A percentile compares a stretch with the other conserved stretches of the same genome.
These are phyloP conservation scores for Blastocystis sp. DNA, from an alignment of 352 stramenopile genomes.

Conservation along the genomic window DNA sequence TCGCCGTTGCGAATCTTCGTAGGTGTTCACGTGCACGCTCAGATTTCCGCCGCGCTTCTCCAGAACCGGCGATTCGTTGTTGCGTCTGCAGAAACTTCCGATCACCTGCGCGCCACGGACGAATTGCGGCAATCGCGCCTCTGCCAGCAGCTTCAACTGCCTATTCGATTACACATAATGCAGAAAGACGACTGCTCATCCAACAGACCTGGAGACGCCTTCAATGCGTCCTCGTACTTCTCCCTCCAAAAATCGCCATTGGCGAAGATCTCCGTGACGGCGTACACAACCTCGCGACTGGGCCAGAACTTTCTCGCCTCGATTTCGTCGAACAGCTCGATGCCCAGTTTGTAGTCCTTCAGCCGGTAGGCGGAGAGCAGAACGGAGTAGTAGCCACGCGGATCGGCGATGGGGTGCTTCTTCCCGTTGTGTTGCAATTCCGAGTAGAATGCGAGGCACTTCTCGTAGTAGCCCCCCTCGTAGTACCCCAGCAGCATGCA, in stretches of 20 bases:
- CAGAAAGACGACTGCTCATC: not conserved
- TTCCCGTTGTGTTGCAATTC: not conserved
- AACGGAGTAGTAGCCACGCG: slow-evolving; percentile 29
- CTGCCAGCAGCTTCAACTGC: slow-evolving; percentile 33
- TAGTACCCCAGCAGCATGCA: slow-evolving; percentile 23
- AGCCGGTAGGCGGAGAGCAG: slow-evolving; percentile 31
- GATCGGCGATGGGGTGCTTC: not conserved
- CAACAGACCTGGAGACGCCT: not conserved
- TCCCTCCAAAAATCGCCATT: slow-evolving; percentile 51
- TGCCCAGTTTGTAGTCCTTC: not conserved
- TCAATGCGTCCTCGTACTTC: slow-evolving; percentile 4
- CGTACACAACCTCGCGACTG: slow-evolving; percentile 46
- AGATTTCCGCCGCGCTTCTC: not conserved
- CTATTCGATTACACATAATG: not conserved
- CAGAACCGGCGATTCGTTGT: slow-evolving; percentile 6
- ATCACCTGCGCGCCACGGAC: slow-evolving; percentile 20
- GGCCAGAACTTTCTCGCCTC: not conserved
- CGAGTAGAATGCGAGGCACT: slow-evolving; percentile 37
- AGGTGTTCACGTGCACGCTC: slow-evolving; percentile 29
- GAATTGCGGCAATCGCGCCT: slow-evolving; percentile 32
- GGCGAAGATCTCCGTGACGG: slow-evolving; percentile 23
- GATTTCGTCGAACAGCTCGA: not conserved
- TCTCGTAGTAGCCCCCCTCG: slow-evolving; percentile 25
- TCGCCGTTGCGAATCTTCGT: slow-evolving; percentile 27
- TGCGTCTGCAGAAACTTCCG: slow-evolving; percentile 42